A percentile compares a stretch with the other conserved stretches of the same genome.
These are phyloP conservation scores for Mycena capillaripes DNA, from an alignment of 768 basidiomycete species.

Conservation along the genomic window DNA sequence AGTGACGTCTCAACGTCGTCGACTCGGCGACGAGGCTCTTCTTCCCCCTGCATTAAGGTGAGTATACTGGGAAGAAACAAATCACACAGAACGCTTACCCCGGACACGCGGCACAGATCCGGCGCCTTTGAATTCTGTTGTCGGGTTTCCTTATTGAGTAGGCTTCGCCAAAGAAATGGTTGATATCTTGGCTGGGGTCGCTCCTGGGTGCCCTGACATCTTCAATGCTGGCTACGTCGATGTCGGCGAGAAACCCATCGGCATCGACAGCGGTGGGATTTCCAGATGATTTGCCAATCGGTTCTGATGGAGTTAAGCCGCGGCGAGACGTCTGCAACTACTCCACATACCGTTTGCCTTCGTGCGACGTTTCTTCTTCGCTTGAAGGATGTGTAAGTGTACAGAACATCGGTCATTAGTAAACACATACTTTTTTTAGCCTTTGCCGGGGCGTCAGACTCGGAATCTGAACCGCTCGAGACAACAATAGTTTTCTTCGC, in stretches of 20 bases:
- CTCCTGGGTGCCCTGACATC: too few relatives aligned
- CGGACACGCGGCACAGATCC: too few relatives aligned
- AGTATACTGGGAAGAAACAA: background rate
- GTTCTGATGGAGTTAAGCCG: background rate
- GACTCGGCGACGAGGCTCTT: background rate
- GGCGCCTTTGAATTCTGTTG: too few relatives aligned
- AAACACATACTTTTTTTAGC: too few relatives aligned
- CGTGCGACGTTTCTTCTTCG: too few relatives aligned
- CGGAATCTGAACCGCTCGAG: too few relatives aligned
- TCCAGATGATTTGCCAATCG: background rate
- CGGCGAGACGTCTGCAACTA: background rate
- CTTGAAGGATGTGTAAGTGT: too few relatives aligned
- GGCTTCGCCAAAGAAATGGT: background rate
- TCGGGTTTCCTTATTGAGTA: too few relatives aligned
- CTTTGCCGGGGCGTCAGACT: too few relatives aligned
- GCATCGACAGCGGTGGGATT: background rate
- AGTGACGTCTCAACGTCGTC: background rate
- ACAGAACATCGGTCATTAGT: too few relatives aligned
- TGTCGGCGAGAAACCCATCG: constrained; percentile 7
- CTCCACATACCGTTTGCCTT: background rate
- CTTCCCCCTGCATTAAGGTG: background rate
- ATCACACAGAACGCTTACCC: too few relatives aligned
- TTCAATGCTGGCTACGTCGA: background rate
- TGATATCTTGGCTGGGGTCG: background rate
- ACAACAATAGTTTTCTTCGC: too few relatives aligned